Base-by-base conservation (phyloP, 2,329 filamentous ascomycete species). In the Monosporascus sp. region DNA sequence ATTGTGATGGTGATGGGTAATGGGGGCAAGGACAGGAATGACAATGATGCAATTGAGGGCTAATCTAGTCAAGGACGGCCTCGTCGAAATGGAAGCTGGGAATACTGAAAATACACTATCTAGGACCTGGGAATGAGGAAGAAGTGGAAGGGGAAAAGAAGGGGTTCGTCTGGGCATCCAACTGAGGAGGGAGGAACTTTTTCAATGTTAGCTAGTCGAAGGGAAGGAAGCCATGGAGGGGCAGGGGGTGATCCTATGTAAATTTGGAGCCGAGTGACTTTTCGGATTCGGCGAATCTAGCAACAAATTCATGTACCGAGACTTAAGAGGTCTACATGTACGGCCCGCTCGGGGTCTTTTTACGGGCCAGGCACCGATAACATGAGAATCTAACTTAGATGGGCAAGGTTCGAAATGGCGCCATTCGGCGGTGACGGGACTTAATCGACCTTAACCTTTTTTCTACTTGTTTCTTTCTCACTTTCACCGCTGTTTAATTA, bases 1-100 rank as follows among this genome's bases (percentile, higher is more conserved):
- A 88, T 88, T 76, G 69, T 84, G 78, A 73, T 51, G 56, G 52
- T 55, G 47, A 46, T 57, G 56, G 41, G 48, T 25, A 44, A 54
- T 46, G 52, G 49, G 43, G 46, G 31, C 46, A 49, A 15, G 50
- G 55, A 49, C 37, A 62, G 57, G 55, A 52, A 58, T 52, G 44
- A 48, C 58, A 53, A 54, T 39, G 48, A 57, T 45, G 56, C 48
- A 51, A 52, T 52, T 20, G 11, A 20, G 9, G 14, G 24, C 18
- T 15, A 14, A 5, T 43, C 18, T 43, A 43, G 9, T 43, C 43
- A 46, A 27, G 24, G 8, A 46, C n/a, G 11, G 9, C 15, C 15
- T 14, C 25, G 43, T 46, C 5, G 20, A 11, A 27, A 22, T n/a
- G 11, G 22, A 46, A 46, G 18, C 24, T 22, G n/a, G n/a, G 24